Evolutionary conservation across 164 flowering plant species (phyloP).

Genomic region (Akebia trifoliata): DNA sequence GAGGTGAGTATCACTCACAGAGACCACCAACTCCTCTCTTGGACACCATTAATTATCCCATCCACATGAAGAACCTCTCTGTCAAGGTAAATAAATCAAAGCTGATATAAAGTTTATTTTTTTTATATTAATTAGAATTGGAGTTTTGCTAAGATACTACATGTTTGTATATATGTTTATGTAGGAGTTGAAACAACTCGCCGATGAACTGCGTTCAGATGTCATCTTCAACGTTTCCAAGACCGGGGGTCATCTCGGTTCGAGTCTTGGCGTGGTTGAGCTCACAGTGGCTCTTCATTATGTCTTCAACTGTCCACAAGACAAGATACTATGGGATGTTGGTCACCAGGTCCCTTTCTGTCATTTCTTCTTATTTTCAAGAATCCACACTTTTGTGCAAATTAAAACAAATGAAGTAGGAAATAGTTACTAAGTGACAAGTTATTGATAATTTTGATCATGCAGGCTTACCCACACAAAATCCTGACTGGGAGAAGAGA

Average conservation of each 20-base stretch:
- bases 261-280: conserved; percentile 95
- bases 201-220: conserved; percentile 86
- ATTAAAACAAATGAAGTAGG: background rate
- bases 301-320: conserved; percentile 83
- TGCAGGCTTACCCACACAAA: conserved; percentile 91
- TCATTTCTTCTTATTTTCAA: background rate
- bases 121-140: background rate
- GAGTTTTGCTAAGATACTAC: background rate
- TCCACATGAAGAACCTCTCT: conserved; percentile 97
- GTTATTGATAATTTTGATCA: conserved; percentile 1
- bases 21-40: conserved; percentile 92
- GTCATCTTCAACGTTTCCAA: conserved; percentile 83
- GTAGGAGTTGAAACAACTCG: conserved; percentile 86
- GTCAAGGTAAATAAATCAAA: conserved; percentile 39
- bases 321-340: conserved; percentile 87
- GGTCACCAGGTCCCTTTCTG: conserved; percentile 79
- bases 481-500: conserved; percentile 89
- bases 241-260: conserved; percentile 96
- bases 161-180: conserved; percentile 1
- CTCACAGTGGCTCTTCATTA: conserved; percentile 96
- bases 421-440: no score
- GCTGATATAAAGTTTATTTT: background rate
- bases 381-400: background rate
- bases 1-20: conserved; percentile 66
- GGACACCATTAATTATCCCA: conserved; percentile 94